Evolutionary conservation across 2,329 filamentous ascomycete species (phyloP).

Genomic region (Fusarium staphyleae): DNA sequence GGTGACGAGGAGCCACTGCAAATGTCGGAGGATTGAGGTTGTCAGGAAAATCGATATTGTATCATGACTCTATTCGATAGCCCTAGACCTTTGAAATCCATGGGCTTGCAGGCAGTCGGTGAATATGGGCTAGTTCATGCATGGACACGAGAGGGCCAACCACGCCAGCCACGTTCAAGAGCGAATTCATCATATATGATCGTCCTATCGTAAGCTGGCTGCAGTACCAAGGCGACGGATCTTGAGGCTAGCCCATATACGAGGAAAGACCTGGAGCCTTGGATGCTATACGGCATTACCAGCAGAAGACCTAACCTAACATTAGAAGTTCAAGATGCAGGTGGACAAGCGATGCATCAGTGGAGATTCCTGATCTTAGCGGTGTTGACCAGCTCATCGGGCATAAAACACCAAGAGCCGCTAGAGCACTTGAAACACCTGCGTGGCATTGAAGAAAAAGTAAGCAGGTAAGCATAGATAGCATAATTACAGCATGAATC

Average conservation of each 20-base stretch:
- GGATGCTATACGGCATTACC: not conserved
- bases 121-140: conserved; percentile 16
- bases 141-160: too few relatives aligned
- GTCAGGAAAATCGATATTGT: not conserved
- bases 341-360: conserved; percentile 6
- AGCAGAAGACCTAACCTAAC: not conserved
- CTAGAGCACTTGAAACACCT: not conserved
- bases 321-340: not conserved
- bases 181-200: too few relatives aligned
- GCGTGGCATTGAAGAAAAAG: not conserved
- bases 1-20: conserved; percentile 34
- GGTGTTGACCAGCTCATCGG: not conserved
- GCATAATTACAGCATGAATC: not conserved
- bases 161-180: too few relatives aligned
- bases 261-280: not conserved
- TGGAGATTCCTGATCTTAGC: not conserved
- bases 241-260: not conserved
- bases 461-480: not conserved
- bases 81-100: not conserved
- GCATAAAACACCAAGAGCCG: not conserved
- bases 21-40: conserved; percentile 32
- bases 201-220: too few relatives aligned
- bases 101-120: not conserved
- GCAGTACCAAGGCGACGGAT: conserved; percentile 8
- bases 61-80: not conserved